Evolutionary conservation across 2,329 filamentous ascomycete species (phyloP), one percentile per base, ranked within the genome.

Genomic region (Beauveria australis): DNA sequence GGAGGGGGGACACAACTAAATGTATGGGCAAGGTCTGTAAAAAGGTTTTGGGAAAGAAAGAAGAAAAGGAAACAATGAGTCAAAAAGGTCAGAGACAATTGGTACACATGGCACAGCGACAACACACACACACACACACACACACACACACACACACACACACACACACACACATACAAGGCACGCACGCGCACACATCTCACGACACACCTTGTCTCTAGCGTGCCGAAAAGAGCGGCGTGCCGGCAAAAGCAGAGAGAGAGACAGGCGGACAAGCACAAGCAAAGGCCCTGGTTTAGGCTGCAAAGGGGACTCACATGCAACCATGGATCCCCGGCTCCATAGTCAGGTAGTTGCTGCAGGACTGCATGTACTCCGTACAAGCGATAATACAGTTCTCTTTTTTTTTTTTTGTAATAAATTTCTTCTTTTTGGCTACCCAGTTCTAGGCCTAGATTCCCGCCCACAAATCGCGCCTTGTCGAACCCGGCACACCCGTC

Each of bases 371-470:
- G 51, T 53, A 28, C 22, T 28, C 24, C 44, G 19, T 41, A 41
- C 51, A 37, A 14, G 53, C 24, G 53, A 41, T 54, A 44, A 40
- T 19, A 44, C 53, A 46, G 12, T 33, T 19, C 26, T 28, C 33
- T 30, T 19, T 43, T 41, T 41, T 53, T 41, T 40, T 46, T 3
- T 46, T 6, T 24, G 16, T 26, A 5, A 19, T 47, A 12, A 33
- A 24, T 30, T 46, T 46, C 18, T 33, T 54, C 28, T 44, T 30
- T 30, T 19, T 46, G 18, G 12, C 18, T 33, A 24, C 41, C 41
- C 16, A 19, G 52, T 55, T 55, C 53, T 44, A 28, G 53, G 53
- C 26, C 53, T 53, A 53, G 51, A 53, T 53, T 53, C 33, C 19
- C 8, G 6, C 19, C 19, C 10, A 16, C 33, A 33, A 28, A 19